A percentile compares a stretch with the other conserved stretches of the same genome.
Conservation (phyloP, 345 rosid genomes). For the Reutealis trisperma region DNA sequence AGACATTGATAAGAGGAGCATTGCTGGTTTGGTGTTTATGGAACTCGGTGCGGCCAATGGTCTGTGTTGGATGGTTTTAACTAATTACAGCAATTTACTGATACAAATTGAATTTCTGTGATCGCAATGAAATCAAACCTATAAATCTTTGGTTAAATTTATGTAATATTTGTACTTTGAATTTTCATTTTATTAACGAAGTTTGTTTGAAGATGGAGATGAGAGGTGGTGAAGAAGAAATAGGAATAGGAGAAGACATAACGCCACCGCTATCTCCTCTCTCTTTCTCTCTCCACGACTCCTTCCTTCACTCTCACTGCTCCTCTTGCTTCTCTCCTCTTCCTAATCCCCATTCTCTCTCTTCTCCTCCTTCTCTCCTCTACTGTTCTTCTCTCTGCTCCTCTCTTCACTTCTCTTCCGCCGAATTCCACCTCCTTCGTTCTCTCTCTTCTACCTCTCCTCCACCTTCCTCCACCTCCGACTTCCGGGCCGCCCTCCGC, state of each 20-base stretch:
- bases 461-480: conserved; percentile 29
- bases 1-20: neutral
- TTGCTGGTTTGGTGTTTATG: neutral
- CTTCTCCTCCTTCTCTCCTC: conserved; percentile 13
- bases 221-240: conserved; percentile 41
- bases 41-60: neutral
- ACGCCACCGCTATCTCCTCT: conserved; percentile 57
- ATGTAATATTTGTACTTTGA: too few relatives aligned
- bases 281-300: conserved; percentile 49
- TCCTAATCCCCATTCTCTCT: conserved; percentile 6
- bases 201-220: conserved; percentile 50
- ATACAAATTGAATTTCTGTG: too few relatives aligned
- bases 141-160: too few relatives aligned
- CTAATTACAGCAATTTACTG: too few relatives aligned
- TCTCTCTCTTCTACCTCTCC: conserved; percentile 16
- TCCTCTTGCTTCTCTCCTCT: conserved; percentile 49
- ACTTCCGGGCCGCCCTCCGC: conserved; percentile 64
- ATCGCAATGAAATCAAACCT: too few relatives aligned
- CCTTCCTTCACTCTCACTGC: conserved; percentile 59
- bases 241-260: conserved; percentile 48
- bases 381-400: conserved; percentile 49
- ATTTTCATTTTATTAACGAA: too few relatives aligned
- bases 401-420: conserved; percentile 23
- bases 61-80: neutral
- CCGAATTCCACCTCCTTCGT: conserved; percentile 23